A percentile compares a stretch with the other conserved stretches of the same genome.
Evolutionary conservation across 1,284 basidiomycete species (phyloP).

Genomic region (Ceratorhiza oryzae-sativae): DNA sequence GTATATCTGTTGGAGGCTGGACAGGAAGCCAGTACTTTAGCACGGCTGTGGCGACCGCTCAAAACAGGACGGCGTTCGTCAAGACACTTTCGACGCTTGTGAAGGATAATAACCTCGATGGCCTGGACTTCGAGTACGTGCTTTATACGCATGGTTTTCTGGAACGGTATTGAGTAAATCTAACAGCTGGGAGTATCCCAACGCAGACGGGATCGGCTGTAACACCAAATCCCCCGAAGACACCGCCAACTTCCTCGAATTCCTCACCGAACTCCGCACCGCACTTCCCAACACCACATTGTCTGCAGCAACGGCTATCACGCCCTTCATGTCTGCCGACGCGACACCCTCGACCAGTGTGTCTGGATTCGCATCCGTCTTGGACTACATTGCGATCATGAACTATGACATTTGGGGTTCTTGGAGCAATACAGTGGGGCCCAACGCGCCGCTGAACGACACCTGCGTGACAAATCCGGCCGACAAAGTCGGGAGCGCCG

Average conservation of each 20-base stretch:
- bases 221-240: conserved; percentile 53
- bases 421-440: conserved; percentile 53
- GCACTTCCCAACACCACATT: conserved; percentile 54
- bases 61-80: conserved; percentile 51
- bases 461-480: conserved; percentile 54
- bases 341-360: conserved; percentile 55
- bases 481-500: conserved; percentile 24
- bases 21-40: conserved; percentile 52
- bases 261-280: conserved; percentile 54
- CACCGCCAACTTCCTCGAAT: conserved; percentile 55
- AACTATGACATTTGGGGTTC: conserved; percentile 60
- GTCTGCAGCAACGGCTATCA: conserved; percentile 56
- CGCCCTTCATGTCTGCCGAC: conserved; percentile 54
- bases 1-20: conserved; percentile 40
- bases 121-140: conserved; percentile 53
- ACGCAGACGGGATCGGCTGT: conserved; percentile 51
- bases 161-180: not conserved
- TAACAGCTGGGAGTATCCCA: conserved; percentile 59
- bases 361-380: conserved; percentile 53
- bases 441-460: conserved; percentile 58
- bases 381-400: conserved; percentile 62
- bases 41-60: conserved; percentile 49
- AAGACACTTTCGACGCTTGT: conserved; percentile 53
- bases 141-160: not conserved
- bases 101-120: conserved; percentile 55